Base-by-base conservation (phyloP, 2,329 filamentous ascomycete species). In the Mollisia scopiformis region DNA sequence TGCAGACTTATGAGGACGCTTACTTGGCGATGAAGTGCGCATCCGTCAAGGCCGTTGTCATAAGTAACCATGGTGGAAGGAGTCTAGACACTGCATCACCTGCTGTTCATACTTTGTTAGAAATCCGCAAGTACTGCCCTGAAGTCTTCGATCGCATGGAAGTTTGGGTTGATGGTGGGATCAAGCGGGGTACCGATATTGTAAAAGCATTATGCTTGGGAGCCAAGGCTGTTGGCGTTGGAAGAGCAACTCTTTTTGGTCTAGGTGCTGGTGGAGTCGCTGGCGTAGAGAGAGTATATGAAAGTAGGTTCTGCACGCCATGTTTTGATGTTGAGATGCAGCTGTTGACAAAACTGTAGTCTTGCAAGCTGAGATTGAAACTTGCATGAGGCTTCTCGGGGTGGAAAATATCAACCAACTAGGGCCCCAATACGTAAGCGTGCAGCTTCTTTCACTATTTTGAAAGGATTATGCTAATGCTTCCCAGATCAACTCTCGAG, bases 1-100 rank as follows among this genome's bases (percentile, higher is more conserved):
- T 98, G 21, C 94, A 98, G 77, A 95, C 93, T 16, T 92, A 97
- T 70, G 94, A 98, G 77, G 95, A 98, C 73, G 94, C 93, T 0
- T 92, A 90, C 72, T 80, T 96, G 58, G 94, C 94, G 2, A 86
- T 88, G 6, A 81, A 87, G 62, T 81, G 88, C 72, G 85, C 91
- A 30, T 86, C 88, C 3, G 84, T 97, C 37, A 86, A 87, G 70
- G 94, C 90, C 8, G 89, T 97, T 60, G 91, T 97, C 57, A 80
- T 98, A 19, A 96, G 91, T 21, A 98, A 98, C 75, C 94, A 98
- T 73, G 94, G 94, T 51, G 94, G 94, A 0, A 84, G 94, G 39
- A 91, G 92, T 30, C 79, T 92, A 50, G 94, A 98, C 73, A 93
- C 90, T 25, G 90, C 91, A 1, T 90, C 89, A 51, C 90, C 91